A percentile compares a stretch with the other conserved stretches of the same genome.
Evolutionary conservation across 2,329 filamentous ascomycete genomes (phyloP).

Genomic region (Xylariaceae sp.): DNA sequence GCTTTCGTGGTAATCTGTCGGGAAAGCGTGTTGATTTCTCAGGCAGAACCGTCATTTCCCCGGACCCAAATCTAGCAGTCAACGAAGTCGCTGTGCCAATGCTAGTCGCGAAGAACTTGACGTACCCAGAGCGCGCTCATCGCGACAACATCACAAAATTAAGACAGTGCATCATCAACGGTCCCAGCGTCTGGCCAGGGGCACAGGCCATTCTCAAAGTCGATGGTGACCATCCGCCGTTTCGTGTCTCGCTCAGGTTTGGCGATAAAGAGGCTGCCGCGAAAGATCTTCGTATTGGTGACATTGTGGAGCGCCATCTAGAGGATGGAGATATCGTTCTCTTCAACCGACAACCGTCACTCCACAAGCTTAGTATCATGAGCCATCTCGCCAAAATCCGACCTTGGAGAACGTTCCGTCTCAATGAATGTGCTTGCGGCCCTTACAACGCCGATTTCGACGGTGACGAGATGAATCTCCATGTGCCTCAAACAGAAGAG

Average conservation of each 20-base stretch:
- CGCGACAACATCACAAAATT: conserved; percentile 86
- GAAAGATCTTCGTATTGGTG: conserved; percentile 77
- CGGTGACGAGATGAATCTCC: conserved; percentile 98
- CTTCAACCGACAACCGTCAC: conserved; percentile 96
- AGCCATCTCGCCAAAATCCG: conserved; percentile 92
- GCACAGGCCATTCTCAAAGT: conserved; percentile 82
- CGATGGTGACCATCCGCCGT: conserved; percentile 56
- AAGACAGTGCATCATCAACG: conserved; percentile 74
- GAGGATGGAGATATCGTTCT: conserved; percentile 95
- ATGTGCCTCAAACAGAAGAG: conserved; percentile 97
- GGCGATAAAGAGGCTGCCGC: conserved; percentile 75
- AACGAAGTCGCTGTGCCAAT: conserved; percentile 92
- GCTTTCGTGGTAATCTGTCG: conserved; percentile 94
- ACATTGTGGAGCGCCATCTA: conserved; percentile 91
- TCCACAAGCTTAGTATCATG: conserved; percentile 99
- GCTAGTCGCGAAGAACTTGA: conserved; percentile 94
- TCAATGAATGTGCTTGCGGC: conserved; percentile 98
- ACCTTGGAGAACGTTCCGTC: conserved; percentile 92
- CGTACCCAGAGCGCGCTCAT: conserved; percentile 89
- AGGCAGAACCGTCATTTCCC: conserved; percentile 95
- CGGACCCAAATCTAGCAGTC: conserved; percentile 91
- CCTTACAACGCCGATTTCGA: conserved; percentile 99
- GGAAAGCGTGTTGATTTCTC: conserved; percentile 99
- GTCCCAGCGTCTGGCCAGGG: conserved; percentile 81
- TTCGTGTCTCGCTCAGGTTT: conserved; percentile 78